Evolutionary conservation across 805 yeast species (phyloP), one percentile per base, ranked within the genome.

Genomic region (Zygotorulaspora florentina): DNA sequence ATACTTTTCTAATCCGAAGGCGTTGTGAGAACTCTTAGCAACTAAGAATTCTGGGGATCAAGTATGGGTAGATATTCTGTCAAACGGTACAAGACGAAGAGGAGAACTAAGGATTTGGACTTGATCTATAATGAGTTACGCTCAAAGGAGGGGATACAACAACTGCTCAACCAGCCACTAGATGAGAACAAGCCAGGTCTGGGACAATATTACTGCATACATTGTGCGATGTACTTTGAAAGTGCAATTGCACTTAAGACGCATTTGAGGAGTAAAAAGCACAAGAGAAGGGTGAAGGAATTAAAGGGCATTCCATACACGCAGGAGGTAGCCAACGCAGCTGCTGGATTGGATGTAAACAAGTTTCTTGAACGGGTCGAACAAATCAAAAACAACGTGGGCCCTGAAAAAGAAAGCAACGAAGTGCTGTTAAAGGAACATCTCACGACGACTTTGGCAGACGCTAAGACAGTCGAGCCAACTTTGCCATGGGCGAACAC

Each of bases 181-280:
- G 96, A 91, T 66, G 98, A 91, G 68, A 79, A 81, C 36, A 83
- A 84, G 61, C 90, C 97, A 1, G 99, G 99, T 1, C 70, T 93
- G 54, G 99, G 96, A 12, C 98, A 93, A 67, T 84, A 79, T 67
- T 93, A 87, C 66, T 93, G 98, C 67, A 75, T 93, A 43, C 96
- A 89, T 53, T 93, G 99, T 73, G 95, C 95, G 40, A 86, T 84
- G 63, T 88, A 93, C 67, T 88, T 81, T 60, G 96, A 90, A 63
- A 81, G 83, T 46, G 88, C 85, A 37, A 64, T 68, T 27, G 85
- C 95, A 7, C 72, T 87, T 45, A 80, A 79, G 49, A 74, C 82
- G 11, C 99, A 93, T 69, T 68, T 76, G 51, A 79, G 80, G 56
- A 74, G 85, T 3, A 90, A 89, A 60, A 76, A 81, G 7, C 99